Percentiles rank a stretch among this genome's conserved stretches.
phyloP scores from a whole-genome alignment of 129 eudicot genomes.

The Pulicaria dysenterica region DNA sequence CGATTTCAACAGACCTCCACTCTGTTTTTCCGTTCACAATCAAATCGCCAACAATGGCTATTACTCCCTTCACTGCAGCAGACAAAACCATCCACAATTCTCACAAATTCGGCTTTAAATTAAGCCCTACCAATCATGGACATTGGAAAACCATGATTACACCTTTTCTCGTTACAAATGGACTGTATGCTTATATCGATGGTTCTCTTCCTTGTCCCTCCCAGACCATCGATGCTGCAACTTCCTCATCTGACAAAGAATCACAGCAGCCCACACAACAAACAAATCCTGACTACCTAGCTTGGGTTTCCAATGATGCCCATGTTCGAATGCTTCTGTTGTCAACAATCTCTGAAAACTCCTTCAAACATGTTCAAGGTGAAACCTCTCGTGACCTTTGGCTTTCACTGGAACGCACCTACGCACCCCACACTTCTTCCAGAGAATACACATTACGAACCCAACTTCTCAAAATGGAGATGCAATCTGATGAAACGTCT shows the following conservation, averaged over 20 bases:
- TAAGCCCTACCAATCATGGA: neutral
- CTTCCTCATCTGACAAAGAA: neutral
- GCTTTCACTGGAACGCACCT: no score
- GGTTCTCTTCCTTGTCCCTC: neutral
- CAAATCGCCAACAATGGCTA: neutral
- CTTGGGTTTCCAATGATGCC: no score
- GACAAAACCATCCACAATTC: neutral
- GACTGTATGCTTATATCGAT: neutral
- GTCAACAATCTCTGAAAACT: no score
- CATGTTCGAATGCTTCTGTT: no score
- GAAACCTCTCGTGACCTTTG: no score
- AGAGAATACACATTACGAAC: no score
- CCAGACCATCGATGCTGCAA: neutral
- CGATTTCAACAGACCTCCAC: no score
- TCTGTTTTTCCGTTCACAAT: neutral
- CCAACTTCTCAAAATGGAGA: no score
- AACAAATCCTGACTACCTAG: no score
- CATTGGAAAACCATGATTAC: neutral
- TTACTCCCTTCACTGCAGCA: neutral
- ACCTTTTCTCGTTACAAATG: neutral
- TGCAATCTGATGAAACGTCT: no score
- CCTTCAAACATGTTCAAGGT: no score
- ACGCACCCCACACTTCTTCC: no score
- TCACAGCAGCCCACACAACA: neutral
- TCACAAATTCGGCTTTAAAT: neutral